These are phyloP conservation scores for Galerina marginata DNA, from an alignment of 768 basidiomycete species.

Conservation along the genomic window DNA sequence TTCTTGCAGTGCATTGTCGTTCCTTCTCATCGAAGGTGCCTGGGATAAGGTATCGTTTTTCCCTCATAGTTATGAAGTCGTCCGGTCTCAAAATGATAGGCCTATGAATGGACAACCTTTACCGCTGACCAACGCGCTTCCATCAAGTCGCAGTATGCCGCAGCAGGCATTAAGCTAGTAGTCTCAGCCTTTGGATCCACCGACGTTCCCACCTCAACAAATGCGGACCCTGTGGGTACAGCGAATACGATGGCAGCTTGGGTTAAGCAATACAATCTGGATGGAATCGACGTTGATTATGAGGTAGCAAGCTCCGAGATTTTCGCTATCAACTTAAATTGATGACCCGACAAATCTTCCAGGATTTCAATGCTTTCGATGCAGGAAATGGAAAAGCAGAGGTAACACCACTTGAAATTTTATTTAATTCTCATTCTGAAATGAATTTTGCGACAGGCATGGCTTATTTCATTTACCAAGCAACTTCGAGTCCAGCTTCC, in stretches of 20 bases:
- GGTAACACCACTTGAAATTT: conserved; percentile 25
- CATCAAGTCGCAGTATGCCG: conserved; percentile 56
- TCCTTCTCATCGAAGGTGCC: conserved; percentile 59
- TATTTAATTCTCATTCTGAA: neutral
- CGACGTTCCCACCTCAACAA: conserved; percentile 59
- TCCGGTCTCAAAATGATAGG: conserved; percentile 31
- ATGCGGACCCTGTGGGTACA: conserved; percentile 63
- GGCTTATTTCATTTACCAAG: conserved; percentile 59
- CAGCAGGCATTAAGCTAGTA: conserved; percentile 63
- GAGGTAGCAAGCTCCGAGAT: conserved; percentile 41
- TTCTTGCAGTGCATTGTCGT: conserved; percentile 49
- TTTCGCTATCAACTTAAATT: neutral
- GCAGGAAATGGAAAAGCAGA: conserved; percentile 57
- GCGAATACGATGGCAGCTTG: conserved; percentile 71
- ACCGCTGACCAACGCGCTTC: conserved; percentile 49
- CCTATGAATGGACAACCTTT: conserved; percentile 57
- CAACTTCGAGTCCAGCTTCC: conserved; percentile 56
- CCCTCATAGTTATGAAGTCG: neutral
- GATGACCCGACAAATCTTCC: neutral
- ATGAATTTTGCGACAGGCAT: conserved; percentile 35
- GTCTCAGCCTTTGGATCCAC: conserved; percentile 69
- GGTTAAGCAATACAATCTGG: conserved; percentile 64
- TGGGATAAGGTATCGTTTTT: conserved; percentile 54
- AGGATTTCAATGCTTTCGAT: conserved; percentile 70
- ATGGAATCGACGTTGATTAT: conserved; percentile 80